These are phyloP conservation scores for Tephrocybe sp. DNA, from an alignment of 768 basidiomycete species.

Conservation along the genomic window DNA sequence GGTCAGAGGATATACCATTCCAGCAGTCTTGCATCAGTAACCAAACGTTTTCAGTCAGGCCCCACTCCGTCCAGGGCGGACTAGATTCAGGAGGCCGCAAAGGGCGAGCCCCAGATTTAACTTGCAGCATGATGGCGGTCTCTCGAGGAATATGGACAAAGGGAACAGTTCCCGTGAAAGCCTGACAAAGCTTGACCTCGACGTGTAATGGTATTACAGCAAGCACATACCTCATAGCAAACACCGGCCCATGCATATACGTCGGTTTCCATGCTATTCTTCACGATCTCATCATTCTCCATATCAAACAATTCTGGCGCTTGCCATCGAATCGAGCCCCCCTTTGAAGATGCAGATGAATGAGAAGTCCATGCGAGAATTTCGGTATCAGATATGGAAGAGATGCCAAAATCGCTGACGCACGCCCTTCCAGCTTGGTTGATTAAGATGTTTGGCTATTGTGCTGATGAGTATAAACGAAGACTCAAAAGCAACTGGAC, in stretches of 20 bases:
- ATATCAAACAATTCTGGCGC: constrained; percentile 3
- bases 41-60: constrained; percentile 4
- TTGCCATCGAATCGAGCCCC: constrained; percentile 7
- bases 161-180: neutral
- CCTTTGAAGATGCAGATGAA: neutral
- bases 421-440: neutral
- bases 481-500: neutral
- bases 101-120: neutral
- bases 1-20: neutral
- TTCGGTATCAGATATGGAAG: neutral
- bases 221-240: neutral
- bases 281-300: neutral
- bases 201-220: neutral
- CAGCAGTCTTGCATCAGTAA: constrained; percentile 2
- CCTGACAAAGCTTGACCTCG: neutral
- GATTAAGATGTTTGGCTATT: neutral
- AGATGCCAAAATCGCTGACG: constrained; percentile 7
- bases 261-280: neutral
- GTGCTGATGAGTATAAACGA: neutral
- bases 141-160: neutral
- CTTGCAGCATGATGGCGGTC: neutral
- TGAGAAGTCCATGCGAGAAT: constrained; percentile 5
- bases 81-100: neutral
- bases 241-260: constrained; percentile 4
- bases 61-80: neutral